Conservation (phyloP, 805 yeast species). For the Candida insectalens region DNA sequence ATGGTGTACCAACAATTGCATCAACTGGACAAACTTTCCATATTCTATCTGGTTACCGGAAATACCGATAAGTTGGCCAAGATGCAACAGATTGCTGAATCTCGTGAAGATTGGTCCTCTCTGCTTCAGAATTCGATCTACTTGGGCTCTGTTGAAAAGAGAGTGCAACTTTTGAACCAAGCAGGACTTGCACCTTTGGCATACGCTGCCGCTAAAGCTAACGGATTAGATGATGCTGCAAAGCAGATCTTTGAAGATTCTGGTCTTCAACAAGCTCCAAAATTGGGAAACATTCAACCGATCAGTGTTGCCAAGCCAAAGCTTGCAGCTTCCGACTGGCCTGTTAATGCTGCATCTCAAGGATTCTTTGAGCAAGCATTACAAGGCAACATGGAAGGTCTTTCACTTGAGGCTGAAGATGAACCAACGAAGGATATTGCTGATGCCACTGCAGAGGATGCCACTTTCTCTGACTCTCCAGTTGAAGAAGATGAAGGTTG, state of each 20-base stretch:
- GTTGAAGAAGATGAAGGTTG: constrained; percentile 62
- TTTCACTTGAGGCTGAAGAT: constrained; percentile 27
- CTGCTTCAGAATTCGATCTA: constrained; percentile 77
- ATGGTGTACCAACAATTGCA: constrained; percentile 81
- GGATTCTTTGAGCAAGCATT: constrained; percentile 83
- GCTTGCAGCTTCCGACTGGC: constrained; percentile 56
- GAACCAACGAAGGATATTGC: constrained; percentile 6
- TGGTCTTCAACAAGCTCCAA: background rate
- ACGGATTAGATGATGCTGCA: constrained; percentile 72
- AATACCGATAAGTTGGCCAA: constrained; percentile 63
- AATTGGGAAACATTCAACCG: background rate
- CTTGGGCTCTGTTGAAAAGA: constrained; percentile 62
- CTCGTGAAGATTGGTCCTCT: constrained; percentile 71
- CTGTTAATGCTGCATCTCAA: constrained; percentile 58
- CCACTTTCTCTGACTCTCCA: constrained; percentile 33
- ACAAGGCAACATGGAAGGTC: constrained; percentile 63
- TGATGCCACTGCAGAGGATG: constrained; percentile 23
- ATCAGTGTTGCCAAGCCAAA: constrained; percentile 36
- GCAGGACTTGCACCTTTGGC: constrained; percentile 85
- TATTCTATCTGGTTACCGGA: constrained; percentile 80
- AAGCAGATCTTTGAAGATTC: constrained; percentile 60
- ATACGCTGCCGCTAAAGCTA: constrained; percentile 82
- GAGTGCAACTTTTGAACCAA: constrained; percentile 64
- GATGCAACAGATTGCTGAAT: constrained; percentile 86
- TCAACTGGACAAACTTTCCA: constrained; percentile 80